These are phyloP conservation scores for Ceratocystis lukuohia DNA, from an alignment of 2,329 filamentous ascomycete species.

Conservation along the genomic window DNA sequence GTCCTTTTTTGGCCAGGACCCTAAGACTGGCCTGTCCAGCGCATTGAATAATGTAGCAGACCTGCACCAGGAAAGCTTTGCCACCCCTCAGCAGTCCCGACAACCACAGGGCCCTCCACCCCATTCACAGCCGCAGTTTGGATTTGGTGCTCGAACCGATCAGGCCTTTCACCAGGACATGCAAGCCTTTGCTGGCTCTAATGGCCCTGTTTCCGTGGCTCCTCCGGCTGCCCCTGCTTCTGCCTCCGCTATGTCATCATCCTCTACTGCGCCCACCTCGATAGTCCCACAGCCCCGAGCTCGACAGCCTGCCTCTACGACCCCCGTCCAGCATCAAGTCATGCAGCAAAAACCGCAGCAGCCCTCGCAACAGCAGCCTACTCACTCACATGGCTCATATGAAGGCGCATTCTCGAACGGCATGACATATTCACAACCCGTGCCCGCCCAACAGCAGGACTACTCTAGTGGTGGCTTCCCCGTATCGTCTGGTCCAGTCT, in stretches of 20 bases:
- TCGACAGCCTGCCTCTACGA: not conserved
- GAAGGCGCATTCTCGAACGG: slow-evolving; percentile 1
- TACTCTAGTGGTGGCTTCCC: slow-evolving; percentile 8
- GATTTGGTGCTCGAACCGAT: slow-evolving; percentile 2
- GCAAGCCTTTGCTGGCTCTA: slow-evolving; percentile 2
- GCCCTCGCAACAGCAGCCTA: not conserved
- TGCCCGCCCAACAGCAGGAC: not conserved
- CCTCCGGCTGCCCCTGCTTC: not conserved
- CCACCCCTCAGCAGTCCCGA: not conserved
- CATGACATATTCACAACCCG: not conserved
- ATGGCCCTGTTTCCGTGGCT: not conserved
- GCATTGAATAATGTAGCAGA: slow-evolving; percentile 14
- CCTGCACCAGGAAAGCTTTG: slow-evolving; percentile 12
- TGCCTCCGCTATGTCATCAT: not conserved
- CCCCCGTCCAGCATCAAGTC: slow-evolving; percentile 12
- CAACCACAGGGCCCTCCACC: too few relatives aligned
- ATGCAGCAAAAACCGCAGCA: slow-evolving; percentile 8
- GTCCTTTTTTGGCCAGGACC: slow-evolving; percentile 11
- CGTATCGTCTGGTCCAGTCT: not conserved
- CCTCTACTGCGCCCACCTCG: not conserved
- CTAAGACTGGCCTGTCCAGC: slow-evolving; percentile 5
- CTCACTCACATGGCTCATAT: not conserved
- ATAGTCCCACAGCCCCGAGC: not conserved
- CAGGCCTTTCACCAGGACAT: slow-evolving; percentile 6
- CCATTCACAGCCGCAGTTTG: not conserved